Base-by-base conservation (phyloP, 2,329 filamentous ascomycete genomes). In the Penicillium sp. region DNA sequence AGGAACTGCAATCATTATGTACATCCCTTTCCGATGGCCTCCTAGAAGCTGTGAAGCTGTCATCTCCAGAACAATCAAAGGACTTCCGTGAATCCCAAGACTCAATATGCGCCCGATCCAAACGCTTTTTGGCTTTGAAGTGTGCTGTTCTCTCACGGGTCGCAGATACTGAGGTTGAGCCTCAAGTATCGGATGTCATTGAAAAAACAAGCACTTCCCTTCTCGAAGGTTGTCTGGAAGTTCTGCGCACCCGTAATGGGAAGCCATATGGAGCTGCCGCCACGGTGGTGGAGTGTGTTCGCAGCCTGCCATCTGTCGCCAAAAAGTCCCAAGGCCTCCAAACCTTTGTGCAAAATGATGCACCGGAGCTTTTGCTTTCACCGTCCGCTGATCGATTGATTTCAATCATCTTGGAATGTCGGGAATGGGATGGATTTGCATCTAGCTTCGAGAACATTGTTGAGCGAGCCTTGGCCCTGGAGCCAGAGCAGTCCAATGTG, bases 41-140 rank as follows among this genome's bases (percentile, higher is more conserved):
- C n/a, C 78, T 87, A 26, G 78, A 84, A 31, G 81, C 83, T 36
- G 85, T 96, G 54, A 86, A 86, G 51, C 83, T 84, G 6, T 95
- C 91, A 0, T 81, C 90, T 5, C 91, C 92, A 0, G 91, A 93
- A 67, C 86, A 93, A 53, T 91, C 91, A 0, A 88, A 88, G 59
- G 88, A 91, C 17, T 89, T 89, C 62, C 80, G 83, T 26, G 80
- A 80, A 40, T 95, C 90, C 0, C 91, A 96, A 69, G 80, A 84
- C 48, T 78, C 79, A 38, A 80, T 96, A 26, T 83, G 84, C 10
- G 79, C 85, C 7, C 83, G 88, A 64, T 86, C 87, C 0, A 78
- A 80, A 43, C 85, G 89, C 0, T 90, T 90, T 75, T 87, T 89
- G 57, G 75, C 81, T 1, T 73, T 91, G 10, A 78, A 79, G 58